Base-by-base conservation (phyloP, 352 stramenopile genomes). In the Globisporangium ultimum region DNA sequence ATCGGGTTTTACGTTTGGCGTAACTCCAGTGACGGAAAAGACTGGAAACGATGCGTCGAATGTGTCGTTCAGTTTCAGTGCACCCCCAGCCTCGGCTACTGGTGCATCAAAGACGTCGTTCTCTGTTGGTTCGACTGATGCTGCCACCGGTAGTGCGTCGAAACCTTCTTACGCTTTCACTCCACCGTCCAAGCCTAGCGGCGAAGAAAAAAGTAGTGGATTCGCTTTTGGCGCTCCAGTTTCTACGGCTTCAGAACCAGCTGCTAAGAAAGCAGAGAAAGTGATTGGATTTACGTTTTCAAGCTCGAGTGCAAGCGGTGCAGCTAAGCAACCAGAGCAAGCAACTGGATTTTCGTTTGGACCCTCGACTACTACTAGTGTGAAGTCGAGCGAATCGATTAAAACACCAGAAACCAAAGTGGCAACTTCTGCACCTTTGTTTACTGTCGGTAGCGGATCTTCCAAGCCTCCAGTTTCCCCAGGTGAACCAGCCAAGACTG, bases 1-100 rank as follows among this genome's bases (percentile, higher is more conserved):
- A 48, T n/a, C 56, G 3, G 48, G 67, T 20, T 78, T 80, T 46
- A 64, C 66, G 32, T 80, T 80, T 40, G 71, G 68, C 20, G 53
- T 60, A 18, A 8, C 60, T 18, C 45, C 64, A 34, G 34, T 22
- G 5, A 22, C 42, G 47, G 32, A 38, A 12, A 51, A 32, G 22
- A 15, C 38, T 28, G 11, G 32, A 9, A 67, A 66, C 14, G 66
- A 67, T 28, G 52, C 48, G 20, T 60, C 64, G 9, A 76, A 74
- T 34, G 51, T 72, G 8, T 60, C 67, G 21, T 87, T 90, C 32
- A 74, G 64, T 22, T 90, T 92, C 38, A 75, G 77, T n/a, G 70
- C 69, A 53, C 63, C 22, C 61, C 75, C 48, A 70, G 54, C 47
- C 68, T 69, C 45, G 55, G 62, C 14, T 32, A 41, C n/a, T 28